Evolutionary conservation across 2,329 filamentous ascomycete species (phyloP), one percentile per base, ranked within the genome.

Genomic region (Paraphaeosphaeria sporulosa): DNA sequence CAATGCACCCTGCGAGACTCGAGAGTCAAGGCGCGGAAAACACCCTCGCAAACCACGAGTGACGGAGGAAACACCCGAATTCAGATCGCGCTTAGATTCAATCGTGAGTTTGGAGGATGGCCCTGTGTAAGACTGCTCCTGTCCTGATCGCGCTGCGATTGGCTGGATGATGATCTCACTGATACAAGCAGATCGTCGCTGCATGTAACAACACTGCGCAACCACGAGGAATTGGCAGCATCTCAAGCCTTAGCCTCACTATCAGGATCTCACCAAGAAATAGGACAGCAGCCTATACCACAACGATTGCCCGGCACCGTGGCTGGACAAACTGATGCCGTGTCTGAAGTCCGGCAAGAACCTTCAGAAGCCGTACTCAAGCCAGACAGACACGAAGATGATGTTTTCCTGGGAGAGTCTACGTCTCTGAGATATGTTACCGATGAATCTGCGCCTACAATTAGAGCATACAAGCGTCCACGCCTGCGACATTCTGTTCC

Each of bases 351-450:
- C 40, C 40, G 5, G 5, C 48, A 50, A 4, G 68, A 65, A 21
- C 56, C 62, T 32, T 49, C 62, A 2, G 53, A 48, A 12, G 56
- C 57, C 65, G 27, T 65, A 71, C 10, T 68, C 56, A 38, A 50
- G 51, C 17, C 65, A n/a, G 19, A 54, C 21, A 43, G 63, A 63
- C 64, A 66, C 60, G 68, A 75, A 64, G 71, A 70, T 23, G 65
- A 67, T 55, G 70, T 72, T 13, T 83, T 83, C 52, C 77, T 84
- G 5, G 80, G n/a, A n/a, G 81, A 83, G 56, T 83, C 81, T 1
- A 82, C 78, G 52, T 82, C 83, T 1, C 75, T 85, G 44, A 80
- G 82, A 15, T 84, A 83, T 60, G 80, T 85, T 3, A 80, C 79
- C 13, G 80, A 63, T 4, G 67, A 66, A 43, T 62, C 60, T 19